Base-by-base conservation (phyloP, 306 rosid species). In the Astragalus glycyphyllos region DNA sequence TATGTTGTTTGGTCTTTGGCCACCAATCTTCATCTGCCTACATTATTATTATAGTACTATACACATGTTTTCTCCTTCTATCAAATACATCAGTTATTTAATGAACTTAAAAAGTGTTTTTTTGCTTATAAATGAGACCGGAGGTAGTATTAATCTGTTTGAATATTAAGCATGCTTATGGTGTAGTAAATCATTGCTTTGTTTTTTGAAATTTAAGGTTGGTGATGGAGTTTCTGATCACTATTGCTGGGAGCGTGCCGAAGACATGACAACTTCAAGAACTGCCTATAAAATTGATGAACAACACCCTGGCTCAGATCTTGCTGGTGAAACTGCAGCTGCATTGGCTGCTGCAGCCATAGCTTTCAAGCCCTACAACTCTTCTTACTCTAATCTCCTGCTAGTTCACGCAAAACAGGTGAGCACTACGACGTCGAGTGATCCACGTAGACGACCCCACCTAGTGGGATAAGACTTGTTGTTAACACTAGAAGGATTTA, bases 201-300 rank as follows among this genome's bases (percentile, higher is more conserved):
- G 57, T 7, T 5, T 2, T 40, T 76, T 4, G 26, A 63, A 46
- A 32, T 35, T 74, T 66, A 78, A 87, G 92, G 96, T 92, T 13
- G 98, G 97, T 7, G 97, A 92, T 77, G 98, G 98, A 38, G 61
- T 48, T 51, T 92, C 98, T 13, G 98, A 92, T 69, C 97, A 90
- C 61, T 88, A 79, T 76, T 90, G 97, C 57, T 92, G 98, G 98
- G 82, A 90, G 74, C 90, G 91, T 2, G 87, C 98, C 1, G 98
- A 92, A 75, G 98, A 88, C 59, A 92, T 92, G 98, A 84, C 82
- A 0, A 92, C 98, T 42, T 62, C 97, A 37, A 85, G 96, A 66
- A 81, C 65, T 12, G 90, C 90, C 1, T 92, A 86, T 74, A 90
- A 82, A 75, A 69, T 90, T 49, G 98, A 92, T 53, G 93, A 84